A percentile compares a stretch with the other conserved stretches of the same genome.
These are phyloP conservation scores for Rhizopogon rudus DNA, from an alignment of 768 basidiomycete species.

Conservation along the genomic window DNA sequence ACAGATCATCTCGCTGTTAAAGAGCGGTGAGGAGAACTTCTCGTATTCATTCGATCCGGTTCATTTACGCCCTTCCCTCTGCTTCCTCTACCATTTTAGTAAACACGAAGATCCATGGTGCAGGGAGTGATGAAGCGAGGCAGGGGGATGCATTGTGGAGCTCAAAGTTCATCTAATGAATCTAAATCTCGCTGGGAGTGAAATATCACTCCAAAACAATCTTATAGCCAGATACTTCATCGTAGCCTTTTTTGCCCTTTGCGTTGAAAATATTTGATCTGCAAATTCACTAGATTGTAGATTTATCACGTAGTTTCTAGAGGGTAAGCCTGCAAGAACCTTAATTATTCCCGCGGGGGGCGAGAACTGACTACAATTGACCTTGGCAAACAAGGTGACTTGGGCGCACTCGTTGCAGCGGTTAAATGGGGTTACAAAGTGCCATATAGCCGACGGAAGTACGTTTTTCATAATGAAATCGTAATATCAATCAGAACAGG, in stretches of 20 bases:
- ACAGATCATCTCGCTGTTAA: slow-evolving; percentile 48
- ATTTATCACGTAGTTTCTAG: too few relatives aligned
- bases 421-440: not conserved
- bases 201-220: not conserved
- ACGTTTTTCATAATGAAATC: not conserved
- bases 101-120: slow-evolving; percentile 42
- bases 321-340: too few relatives aligned
- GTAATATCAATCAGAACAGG: not conserved
- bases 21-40: slow-evolving; percentile 35
- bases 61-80: not conserved
- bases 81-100: slow-evolving; percentile 24
- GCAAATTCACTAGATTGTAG: too few relatives aligned
- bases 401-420: too few relatives aligned
- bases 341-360: too few relatives aligned
- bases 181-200: not conserved
- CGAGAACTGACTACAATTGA: too few relatives aligned
- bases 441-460: not conserved
- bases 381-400: too few relatives aligned
- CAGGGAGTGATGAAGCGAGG: slow-evolving; percentile 45
- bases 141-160: slow-evolving; percentile 49
- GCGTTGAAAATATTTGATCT: too few relatives aligned
- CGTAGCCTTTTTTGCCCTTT: not conserved
- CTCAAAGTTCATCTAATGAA: slow-evolving; percentile 41
- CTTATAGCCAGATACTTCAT: not conserved
- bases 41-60: not conserved